A percentile compares a stretch with the other conserved stretches of the same genome.
phyloP scores from a whole-genome alignment of 2,329 filamentous ascomycete genomes.

The Teratosphaeria epicoccoides region DNA sequence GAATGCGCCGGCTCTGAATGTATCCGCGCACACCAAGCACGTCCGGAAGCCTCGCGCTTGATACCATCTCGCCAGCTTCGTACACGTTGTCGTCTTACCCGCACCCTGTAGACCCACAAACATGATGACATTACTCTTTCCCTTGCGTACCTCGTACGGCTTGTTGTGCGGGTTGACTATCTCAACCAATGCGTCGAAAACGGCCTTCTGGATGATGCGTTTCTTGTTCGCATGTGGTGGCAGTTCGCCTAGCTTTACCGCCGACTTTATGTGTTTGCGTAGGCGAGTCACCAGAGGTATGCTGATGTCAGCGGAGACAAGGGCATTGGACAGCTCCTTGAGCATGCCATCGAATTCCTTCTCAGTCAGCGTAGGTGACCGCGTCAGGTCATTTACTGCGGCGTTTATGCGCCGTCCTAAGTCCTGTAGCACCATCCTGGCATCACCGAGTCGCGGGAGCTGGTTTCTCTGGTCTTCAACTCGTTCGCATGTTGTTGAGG shows the following conservation, averaged over 20 bases:
- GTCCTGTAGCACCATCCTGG: slow-evolving; percentile 92
- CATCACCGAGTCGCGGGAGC: not conserved
- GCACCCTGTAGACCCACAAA: slow-evolving; percentile 96
- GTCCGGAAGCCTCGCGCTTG: slow-evolving; percentile 85
- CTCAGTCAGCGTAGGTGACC: slow-evolving; percentile 88
- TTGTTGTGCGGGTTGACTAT: slow-evolving; percentile 93
- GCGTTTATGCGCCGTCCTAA: slow-evolving; percentile 96
- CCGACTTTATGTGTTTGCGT: slow-evolving; percentile 80
- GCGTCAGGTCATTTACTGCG: slow-evolving; percentile 85
- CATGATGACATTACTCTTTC: slow-evolving; percentile 95
- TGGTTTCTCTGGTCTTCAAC: not conserved
- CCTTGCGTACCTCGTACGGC: slow-evolving; percentile 94
- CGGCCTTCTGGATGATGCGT: slow-evolving; percentile 91
- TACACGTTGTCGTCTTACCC: slow-evolving; percentile 96
- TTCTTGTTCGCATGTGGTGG: slow-evolving; percentile 94
- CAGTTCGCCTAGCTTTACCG: slow-evolving; percentile 91
- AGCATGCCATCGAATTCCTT: slow-evolving; percentile 98
- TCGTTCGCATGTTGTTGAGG: not conserved
- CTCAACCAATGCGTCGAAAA: slow-evolving; percentile 92
- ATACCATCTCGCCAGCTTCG: slow-evolving; percentile 91
- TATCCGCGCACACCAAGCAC: slow-evolving; percentile 93
- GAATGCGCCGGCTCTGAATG: slow-evolving; percentile 95
- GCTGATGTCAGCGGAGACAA: slow-evolving; percentile 95
- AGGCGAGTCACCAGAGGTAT: slow-evolving; percentile 83
- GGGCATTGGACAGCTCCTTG: slow-evolving; percentile 92